These are phyloP conservation scores for Croton laevigatus DNA, from an alignment of 441 rosid genomes.

Conservation along the genomic window DNA sequence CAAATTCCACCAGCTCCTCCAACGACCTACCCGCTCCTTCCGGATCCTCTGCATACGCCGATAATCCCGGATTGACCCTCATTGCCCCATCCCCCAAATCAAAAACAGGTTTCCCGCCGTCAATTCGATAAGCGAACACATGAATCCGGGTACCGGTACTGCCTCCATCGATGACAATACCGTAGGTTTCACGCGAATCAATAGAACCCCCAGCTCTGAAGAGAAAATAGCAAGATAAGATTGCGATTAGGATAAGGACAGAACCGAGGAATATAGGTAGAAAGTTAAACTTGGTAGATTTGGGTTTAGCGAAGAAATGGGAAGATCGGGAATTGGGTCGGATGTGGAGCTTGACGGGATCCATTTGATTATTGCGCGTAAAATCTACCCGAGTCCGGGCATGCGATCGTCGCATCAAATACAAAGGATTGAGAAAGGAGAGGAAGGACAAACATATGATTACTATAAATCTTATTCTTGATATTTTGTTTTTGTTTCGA, in stretches of 20 bases:
- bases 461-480: background rate
- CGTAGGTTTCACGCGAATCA: conserved; percentile 26
- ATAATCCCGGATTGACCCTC: conserved; percentile 77
- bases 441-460: conserved; percentile 18
- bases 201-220: conserved; percentile 14
- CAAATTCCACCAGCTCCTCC: conserved; percentile 59
- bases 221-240: conserved; percentile 30
- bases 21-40: conserved; percentile 54
- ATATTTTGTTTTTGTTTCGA: background rate
- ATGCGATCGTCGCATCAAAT: conserved; percentile 80
- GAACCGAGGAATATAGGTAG: conserved; percentile 23
- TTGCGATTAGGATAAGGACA: conserved; percentile 11
- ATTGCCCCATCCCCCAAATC: conserved; percentile 47
- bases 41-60: conserved; percentile 55
- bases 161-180: conserved; percentile 78
- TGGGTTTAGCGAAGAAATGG: conserved; percentile 33
- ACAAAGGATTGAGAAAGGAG: conserved; percentile 14
- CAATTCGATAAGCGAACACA: conserved; percentile 46
- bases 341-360: conserved; percentile 40
- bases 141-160: conserved; percentile 88
- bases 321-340: conserved; percentile 41
- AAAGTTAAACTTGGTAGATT: conserved; percentile 32
- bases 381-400: conserved; percentile 45
- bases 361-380: conserved; percentile 36
- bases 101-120: conserved; percentile 36